Evolutionary conservation across 345 rosid genomes (phyloP).

Genomic region (Cardamine chenopodiifolia): DNA sequence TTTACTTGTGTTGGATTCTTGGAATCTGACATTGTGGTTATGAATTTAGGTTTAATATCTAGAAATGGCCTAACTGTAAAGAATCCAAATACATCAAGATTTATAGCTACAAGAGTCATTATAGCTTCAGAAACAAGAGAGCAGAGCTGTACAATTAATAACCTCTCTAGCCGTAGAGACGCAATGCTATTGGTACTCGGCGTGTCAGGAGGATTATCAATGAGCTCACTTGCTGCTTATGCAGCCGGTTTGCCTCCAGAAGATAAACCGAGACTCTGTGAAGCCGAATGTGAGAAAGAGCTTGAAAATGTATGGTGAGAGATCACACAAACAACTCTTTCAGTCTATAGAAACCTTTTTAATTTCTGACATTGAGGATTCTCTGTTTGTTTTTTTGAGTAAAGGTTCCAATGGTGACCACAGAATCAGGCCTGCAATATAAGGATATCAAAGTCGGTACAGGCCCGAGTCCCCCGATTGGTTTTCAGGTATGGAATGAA

Average conservation of each 20-base stretch:
- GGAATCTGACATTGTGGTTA: conserved; percentile 16
- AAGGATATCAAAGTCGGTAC: conserved; percentile 86
- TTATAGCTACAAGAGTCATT: conserved; percentile 35
- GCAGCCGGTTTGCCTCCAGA: conserved; percentile 95
- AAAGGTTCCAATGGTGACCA: conserved; percentile 86
- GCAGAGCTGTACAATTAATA: conserved; percentile 1
- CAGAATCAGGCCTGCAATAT: conserved; percentile 87
- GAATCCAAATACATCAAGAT: conserved; percentile 39
- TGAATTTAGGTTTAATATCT: conserved; percentile 47
- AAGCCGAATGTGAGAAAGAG: conserved; percentile 78
- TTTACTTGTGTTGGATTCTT: conserved; percentile 6
- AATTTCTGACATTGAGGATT: conserved; percentile 11
- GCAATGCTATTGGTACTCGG: conserved; percentile 62
- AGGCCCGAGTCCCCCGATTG: conserved; percentile 89
- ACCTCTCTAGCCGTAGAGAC: conserved; percentile 56
- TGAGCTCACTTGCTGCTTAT: conserved; percentile 44
- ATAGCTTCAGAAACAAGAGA: conserved; percentile 46
- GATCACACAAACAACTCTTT: conserved; percentile 51
- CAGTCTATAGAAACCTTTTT: not conserved
- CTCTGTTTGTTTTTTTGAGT: not conserved
- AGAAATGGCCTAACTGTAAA: conserved; percentile 32
- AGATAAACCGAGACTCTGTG: conserved; percentile 75
- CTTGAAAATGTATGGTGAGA: conserved; percentile 99
- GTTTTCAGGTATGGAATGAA: conserved; percentile 67
- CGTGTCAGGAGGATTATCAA: conserved; percentile 47